Evolutionary conservation across 2,329 filamentous ascomycete species (phyloP), one percentile per base, ranked within the genome.

Genomic region (Lasiodiplodia hormozganensis): DNA sequence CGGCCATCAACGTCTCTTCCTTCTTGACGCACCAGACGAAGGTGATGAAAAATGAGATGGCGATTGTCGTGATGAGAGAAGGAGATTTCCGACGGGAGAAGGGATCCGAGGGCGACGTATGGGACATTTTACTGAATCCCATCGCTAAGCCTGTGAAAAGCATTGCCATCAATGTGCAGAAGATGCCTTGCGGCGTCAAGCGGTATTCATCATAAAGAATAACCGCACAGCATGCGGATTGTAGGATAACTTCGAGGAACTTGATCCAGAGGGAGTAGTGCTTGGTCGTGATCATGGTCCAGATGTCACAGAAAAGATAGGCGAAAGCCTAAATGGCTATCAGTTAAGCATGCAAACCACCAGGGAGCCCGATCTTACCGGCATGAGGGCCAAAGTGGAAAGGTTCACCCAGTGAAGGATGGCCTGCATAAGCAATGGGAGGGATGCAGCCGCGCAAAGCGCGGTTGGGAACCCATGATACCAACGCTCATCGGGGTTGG

Each of bases 401-500:
- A 78, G 38, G 58, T 79, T 77, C 21, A 72, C 71, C 43, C 74
- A 74, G 66, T 78, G 77, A 23, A 79, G 51, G 10, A 77, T 66
- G 5, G 76, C 74, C 62, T 79, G 76, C 11, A 75, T 56, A 21
- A 70, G 70, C 31, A 75, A 72, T 5, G 74, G 67, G n/a, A 73
- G 70, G 2, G 76, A 72, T n/a, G 73, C 57, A 8, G 74, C 70
- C 58, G 72, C 69, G 14, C 73, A 57, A 60, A 64, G 5, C 18
- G 67, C 56, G 14, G 47, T 56, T 12, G 60, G 47, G 21, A 65
- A 58, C 2, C 43, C 57, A 18, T 54, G 31, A 31, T 52, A 54
- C 51, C 62, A 65, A 31, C 23, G n/a, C 23, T 23, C 62, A 25
- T 65, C 62, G 51, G 36, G 34, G 8, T 34, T 40, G 6, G 47